phyloP scores from a whole-genome alignment of 768 basidiomycete genomes.

The Tricholoma terreum region DNA sequence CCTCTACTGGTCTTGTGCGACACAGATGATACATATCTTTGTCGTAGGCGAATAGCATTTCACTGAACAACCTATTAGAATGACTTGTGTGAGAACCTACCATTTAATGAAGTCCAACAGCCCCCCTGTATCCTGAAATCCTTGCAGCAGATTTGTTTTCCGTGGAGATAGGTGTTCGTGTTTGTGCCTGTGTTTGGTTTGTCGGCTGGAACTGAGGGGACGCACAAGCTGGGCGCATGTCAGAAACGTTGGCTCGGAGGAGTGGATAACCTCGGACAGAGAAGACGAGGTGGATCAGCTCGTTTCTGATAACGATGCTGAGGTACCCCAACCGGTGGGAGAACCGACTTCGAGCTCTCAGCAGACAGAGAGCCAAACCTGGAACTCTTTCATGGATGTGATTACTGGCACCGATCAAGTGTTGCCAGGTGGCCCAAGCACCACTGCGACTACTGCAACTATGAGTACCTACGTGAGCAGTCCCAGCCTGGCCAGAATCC shows the following conservation, averaged over 20 bases:
- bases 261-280: neutral
- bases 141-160: slow-evolving; percentile 65
- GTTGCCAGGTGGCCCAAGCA: neutral
- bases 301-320: slow-evolving; percentile 2
- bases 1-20: slow-evolving; percentile 77
- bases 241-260: neutral
- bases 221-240: neutral
- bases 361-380: neutral
- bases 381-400: neutral
- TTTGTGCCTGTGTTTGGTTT: slow-evolving; percentile 11
- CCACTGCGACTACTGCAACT: too few species aligned
- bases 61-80: slow-evolving; percentile 44
- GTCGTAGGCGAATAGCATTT: slow-evolving; percentile 88
- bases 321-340: neutral
- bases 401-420: neutral
- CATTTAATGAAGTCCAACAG: slow-evolving; percentile 69
- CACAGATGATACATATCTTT: slow-evolving; percentile 80
- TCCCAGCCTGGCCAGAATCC: slow-evolving; percentile 22
- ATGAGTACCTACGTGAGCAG: slow-evolving; percentile 16
- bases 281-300: slow-evolving; percentile 14
- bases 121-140: slow-evolving; percentile 86
- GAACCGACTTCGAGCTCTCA: neutral
- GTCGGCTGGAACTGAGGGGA: slow-evolving; percentile 25
- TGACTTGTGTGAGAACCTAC: slow-evolving; percentile 34
- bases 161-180: slow-evolving; percentile 36